These are phyloP conservation scores for Alopecurus myosuroides DNA, from an alignment of 176 grass and related monocot species.

Conservation along the genomic window DNA sequence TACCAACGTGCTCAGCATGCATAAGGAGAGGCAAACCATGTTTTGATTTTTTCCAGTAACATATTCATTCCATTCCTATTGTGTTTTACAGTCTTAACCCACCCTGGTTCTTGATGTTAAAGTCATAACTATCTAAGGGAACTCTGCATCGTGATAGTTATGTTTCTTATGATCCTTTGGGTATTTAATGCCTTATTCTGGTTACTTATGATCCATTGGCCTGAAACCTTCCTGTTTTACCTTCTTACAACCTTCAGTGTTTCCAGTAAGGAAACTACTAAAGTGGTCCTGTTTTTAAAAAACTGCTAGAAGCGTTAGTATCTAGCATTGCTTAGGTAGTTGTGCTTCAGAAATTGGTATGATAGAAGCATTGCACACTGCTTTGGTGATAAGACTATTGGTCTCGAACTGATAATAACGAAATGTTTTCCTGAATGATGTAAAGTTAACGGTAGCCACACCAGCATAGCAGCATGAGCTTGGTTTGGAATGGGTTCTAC, in stretches of 20 bases:
- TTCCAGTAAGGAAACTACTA: not conserved
- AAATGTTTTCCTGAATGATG: not conserved
- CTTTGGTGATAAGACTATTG: slow-evolving; percentile 3
- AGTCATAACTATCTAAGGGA: not conserved
- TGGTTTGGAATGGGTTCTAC: not conserved
- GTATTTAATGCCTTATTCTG: not conserved
- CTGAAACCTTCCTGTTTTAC: not conserved
- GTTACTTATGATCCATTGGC: not conserved
- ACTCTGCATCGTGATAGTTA: not conserved
- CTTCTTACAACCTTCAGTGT: not conserved
- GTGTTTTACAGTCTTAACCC: not conserved
- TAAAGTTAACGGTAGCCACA: not conserved
- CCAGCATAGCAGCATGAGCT: not conserved
- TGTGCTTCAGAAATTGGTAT: slow-evolving; percentile 3
- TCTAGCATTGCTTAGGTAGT: not conserved
- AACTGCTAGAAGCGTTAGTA: not conserved
- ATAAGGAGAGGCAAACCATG: not conserved
- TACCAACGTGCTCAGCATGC: not conserved
- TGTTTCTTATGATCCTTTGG: not conserved
- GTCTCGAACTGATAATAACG: not conserved
- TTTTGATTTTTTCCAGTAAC: not conserved
- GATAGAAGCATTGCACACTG: not conserved
- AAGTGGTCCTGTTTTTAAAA: not conserved
- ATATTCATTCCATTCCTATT: not conserved
- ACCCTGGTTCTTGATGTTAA: not conserved